phyloP scores from a whole-genome alignment of 768 basidiomycete species.

The Lactifluus piperatus region DNA sequence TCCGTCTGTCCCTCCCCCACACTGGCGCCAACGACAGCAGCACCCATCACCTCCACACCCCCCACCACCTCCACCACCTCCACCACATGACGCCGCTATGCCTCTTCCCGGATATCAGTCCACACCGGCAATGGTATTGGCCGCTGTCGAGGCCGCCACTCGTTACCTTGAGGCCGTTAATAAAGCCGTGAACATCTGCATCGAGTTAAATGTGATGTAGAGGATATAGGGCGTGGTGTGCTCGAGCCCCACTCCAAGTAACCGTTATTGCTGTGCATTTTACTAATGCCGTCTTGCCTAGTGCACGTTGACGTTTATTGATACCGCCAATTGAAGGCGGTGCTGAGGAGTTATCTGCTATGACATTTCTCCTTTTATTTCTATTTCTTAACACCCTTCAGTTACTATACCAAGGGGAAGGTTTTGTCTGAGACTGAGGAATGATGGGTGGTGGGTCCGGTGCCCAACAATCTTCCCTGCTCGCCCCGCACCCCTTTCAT shows the following conservation, averaged over 20 bases:
- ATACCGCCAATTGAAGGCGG: not conserved
- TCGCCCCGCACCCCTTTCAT: no score
- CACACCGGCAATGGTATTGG: not conserved
- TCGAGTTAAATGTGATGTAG: constrained; percentile 1
- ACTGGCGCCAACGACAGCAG: not conserved
- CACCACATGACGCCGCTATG: not conserved
- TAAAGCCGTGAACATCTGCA: constrained; percentile 3
- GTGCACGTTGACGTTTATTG: not conserved
- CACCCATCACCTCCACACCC: not conserved
- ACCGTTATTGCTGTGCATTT: not conserved
- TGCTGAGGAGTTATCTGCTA: not conserved
- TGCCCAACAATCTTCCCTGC: not conserved
- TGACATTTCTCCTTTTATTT: not conserved
- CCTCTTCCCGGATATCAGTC: not conserved
- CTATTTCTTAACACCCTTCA: not conserved
- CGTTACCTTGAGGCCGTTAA: constrained; percentile 9
- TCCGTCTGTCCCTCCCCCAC: not conserved
- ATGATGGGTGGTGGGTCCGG: not conserved
- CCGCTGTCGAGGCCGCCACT: not conserved
- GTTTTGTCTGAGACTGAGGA: not conserved
- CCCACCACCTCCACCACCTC: not conserved
- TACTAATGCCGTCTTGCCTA: not conserved
- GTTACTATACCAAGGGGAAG: not conserved
- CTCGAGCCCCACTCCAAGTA: not conserved
- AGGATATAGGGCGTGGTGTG: not conserved